Evolutionary conservation across 139 green algal species (phyloP).

Genomic region (Chloropicon primus): DNA sequence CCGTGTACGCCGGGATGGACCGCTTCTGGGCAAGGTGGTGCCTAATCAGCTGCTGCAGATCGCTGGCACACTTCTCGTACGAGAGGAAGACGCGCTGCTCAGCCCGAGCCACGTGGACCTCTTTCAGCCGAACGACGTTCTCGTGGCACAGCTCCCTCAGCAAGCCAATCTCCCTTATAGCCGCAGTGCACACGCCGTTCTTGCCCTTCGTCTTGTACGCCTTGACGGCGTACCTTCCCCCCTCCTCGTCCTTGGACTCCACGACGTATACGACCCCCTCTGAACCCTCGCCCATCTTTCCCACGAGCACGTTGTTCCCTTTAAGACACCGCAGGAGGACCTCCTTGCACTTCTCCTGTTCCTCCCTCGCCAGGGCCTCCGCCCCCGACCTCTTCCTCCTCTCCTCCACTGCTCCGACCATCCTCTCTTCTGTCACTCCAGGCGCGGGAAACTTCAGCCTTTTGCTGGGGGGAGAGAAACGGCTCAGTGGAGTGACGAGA

Average conservation of each 20-base stretch:
- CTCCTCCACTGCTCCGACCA: not conserved
- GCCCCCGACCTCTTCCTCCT: not conserved
- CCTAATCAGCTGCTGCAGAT: constrained; percentile 65
- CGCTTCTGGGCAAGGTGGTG: constrained; percentile 33
- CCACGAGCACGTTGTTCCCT: not conserved
- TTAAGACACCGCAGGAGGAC: not conserved
- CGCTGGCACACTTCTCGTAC: constrained; percentile 63
- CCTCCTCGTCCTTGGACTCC: constrained; percentile 16
- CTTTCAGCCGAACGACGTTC: constrained; percentile 47
- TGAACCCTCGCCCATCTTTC: not conserved
- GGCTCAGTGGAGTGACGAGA: too few species aligned
- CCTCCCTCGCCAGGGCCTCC: too few species aligned
- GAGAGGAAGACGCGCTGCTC: constrained; percentile 41
- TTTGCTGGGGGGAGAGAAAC: too few species aligned
- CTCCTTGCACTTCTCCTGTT: not conserved
- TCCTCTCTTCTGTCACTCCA: too few species aligned
- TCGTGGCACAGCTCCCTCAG: constrained; percentile 48
- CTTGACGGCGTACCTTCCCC: constrained; percentile 42
- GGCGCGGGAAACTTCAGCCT: too few species aligned
- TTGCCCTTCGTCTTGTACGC: constrained; percentile 53
- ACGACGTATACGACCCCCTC: constrained; percentile 41
- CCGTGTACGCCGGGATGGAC: constrained; percentile 32
- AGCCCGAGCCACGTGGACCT: constrained; percentile 22
- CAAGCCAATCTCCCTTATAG: constrained; percentile 61
- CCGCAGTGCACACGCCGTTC: constrained; percentile 49